Evolutionary conservation across 139 green algal species (phyloP).

Genomic region (Spirogloea muscicola): DNA sequence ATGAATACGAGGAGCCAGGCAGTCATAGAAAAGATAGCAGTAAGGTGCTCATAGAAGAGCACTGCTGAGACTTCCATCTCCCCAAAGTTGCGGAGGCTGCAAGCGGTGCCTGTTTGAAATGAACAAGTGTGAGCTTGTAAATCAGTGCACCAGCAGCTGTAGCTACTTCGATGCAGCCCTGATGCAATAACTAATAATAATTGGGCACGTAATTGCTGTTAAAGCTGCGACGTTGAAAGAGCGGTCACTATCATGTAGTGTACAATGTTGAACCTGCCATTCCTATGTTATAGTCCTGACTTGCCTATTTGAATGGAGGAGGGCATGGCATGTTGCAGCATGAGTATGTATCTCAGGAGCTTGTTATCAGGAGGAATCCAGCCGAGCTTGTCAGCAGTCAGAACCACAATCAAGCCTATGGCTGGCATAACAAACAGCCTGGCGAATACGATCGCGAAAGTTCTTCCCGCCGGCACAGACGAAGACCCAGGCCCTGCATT

Average conservation of each 20-base stretch:
- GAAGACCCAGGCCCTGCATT: conserved; percentile 20
- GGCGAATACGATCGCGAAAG: background rate
- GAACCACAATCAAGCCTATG: conserved; percentile 20
- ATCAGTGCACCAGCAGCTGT: no score
- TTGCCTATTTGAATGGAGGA: conserved; percentile 34
- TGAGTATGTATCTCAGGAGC: conserved; percentile 17
- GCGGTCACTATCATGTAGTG: no score
- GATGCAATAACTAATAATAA: background rate
- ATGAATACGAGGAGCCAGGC: conserved; percentile 10
- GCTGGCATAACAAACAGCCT: conserved; percentile 15
- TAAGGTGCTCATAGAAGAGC: conserved; percentile 13
- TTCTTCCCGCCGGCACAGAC: background rate
- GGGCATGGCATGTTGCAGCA: conserved; percentile 32
- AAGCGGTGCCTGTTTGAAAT: conserved; percentile 16
- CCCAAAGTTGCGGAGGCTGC: conserved; percentile 9
- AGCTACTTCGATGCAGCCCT: no score
- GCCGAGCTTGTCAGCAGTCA: conserved; percentile 12
- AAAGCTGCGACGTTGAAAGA: background rate
- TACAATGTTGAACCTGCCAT: no score
- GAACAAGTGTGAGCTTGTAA: background rate
- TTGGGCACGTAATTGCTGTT: background rate
- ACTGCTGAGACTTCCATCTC: conserved; percentile 29
- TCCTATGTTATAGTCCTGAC: background rate
- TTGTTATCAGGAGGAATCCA: conserved; percentile 10
- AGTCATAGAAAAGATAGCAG: conserved; percentile 1